These are phyloP conservation scores for Eruca vesicaria DNA, from an alignment of 441 rosid species.

Conservation along the genomic window DNA sequence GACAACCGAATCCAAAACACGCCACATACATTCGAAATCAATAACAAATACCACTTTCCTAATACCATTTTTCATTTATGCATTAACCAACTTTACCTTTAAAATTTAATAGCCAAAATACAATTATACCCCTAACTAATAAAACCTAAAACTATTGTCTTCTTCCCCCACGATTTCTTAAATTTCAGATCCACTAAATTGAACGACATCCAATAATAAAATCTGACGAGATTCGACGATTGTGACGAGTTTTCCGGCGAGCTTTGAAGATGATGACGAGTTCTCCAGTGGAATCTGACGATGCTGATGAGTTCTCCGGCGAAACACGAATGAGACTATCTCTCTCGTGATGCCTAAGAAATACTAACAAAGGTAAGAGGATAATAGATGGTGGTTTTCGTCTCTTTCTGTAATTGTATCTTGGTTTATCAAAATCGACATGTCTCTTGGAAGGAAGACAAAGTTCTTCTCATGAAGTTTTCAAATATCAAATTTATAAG, in stretches of 20 bases:
- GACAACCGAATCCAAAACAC: too few species aligned
- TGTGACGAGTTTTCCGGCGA: background rate
- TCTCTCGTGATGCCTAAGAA: too few species aligned
- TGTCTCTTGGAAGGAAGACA: too few species aligned
- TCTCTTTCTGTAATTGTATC: too few species aligned
- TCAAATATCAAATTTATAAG: too few species aligned
- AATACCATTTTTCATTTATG: background rate
- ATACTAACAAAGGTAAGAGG: too few species aligned
- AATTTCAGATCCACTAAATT: background rate
- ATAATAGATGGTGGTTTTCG: too few species aligned
- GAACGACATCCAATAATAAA: background rate
- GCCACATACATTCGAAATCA: too few species aligned
- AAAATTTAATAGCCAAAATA: background rate
- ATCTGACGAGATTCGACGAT: too few species aligned
- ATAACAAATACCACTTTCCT: background rate
- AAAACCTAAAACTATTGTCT: background rate
- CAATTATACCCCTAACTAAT: background rate
- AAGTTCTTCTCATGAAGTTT: too few species aligned
- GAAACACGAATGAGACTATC: background rate
- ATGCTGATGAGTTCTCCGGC: background rate
- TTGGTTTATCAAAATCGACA: too few species aligned
- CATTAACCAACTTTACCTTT: background rate
- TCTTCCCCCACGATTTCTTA: background rate
- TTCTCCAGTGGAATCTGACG: background rate
- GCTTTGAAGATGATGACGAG: too few species aligned